Percentiles rank a stretch among this genome's conserved stretches.
Conservation (phyloP, 2,329 filamentous ascomycete genomes). For the Nannizziopsis arthrosporioides region DNA sequence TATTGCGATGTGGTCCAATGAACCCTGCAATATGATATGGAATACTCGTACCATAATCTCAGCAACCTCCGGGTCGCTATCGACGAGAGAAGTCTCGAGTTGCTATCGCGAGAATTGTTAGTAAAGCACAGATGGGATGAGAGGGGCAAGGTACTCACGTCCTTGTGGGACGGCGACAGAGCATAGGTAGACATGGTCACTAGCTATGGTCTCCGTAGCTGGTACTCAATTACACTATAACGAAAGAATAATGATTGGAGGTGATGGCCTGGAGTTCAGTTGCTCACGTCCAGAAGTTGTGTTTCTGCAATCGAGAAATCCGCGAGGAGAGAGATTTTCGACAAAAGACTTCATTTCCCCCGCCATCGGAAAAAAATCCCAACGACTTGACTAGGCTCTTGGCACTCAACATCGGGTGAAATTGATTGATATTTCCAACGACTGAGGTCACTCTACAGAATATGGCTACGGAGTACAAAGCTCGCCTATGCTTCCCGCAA, state of each 20-base stretch:
- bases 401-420: no score
- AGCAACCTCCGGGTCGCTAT: constrained; percentile 87
- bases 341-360: constrained; percentile 2
- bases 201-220: neutral
- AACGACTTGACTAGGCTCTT: neutral
- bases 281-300: neutral
- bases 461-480: no score
- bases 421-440: no score
- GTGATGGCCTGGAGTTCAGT: neutral
- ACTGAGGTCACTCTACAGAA: no score
- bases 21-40: neutral
- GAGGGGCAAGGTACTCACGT: constrained; percentile 38
- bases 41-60: constrained; percentile 70
- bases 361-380: neutral
- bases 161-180: constrained; percentile 54
- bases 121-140: constrained; percentile 13
- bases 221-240: neutral
- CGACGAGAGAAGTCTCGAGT: constrained; percentile 88
- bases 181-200: constrained; percentile 45
- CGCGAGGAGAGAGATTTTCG: constrained; percentile 1
- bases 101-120: constrained; percentile 48
- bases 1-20: neutral
- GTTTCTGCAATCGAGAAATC: neutral
- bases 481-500: no score
- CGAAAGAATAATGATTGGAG: neutral